Base-by-base conservation (phyloP, 1,284 basidiomycete genomes). In the Termitomyces sp. region DNA sequence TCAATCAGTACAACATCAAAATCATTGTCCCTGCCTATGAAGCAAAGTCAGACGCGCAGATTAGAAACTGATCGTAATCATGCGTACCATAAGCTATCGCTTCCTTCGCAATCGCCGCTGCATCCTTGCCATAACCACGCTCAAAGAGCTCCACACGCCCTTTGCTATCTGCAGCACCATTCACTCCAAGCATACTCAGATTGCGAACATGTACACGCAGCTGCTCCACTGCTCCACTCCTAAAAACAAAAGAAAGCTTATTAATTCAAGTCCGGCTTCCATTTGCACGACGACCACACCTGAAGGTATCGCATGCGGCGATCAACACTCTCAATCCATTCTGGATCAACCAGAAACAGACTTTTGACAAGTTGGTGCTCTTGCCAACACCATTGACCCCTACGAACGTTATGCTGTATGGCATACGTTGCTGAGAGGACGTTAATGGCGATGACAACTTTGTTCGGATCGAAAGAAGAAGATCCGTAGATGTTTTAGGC, bases 341-440 rank as follows among this genome's bases (percentile, higher is more conserved):
- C 73, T 99, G 96, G 46, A 99, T 86, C 19, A 99, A 79, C 97
- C 97, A 99, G 75, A 99, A 99, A 72, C 94, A 96, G 48, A 99
- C 96, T 74, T 99, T 99, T 51, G 91, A 93, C 28, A 99, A 74
- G 69, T 98, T 99, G 4, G 97, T 99, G 63, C 94, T 97, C 76
- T 99, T 99, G 50, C 97, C 97, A 19, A 99, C 97, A 21, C 97
- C 97, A 67, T 99, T 99, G 50, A 99, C 97, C n/a, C 97, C 97
- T 42, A 99, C 95, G 68, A 99, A 99, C 0, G 94, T 89, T 65
- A 99, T 91, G 59, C 87, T 86, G 71, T 98, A 99, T 0, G 94
- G 95, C 61, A 86, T 76, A 13, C 90, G 84, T 64, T 85, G 85
- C 63, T 88, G 86, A 28, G 82, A 82, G 1, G 87, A 85, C 1